These are phyloP conservation scores for Mortierella sp. DNA, from an alignment of 371 early-diverging fungal species.

Conservation along the genomic window DNA sequence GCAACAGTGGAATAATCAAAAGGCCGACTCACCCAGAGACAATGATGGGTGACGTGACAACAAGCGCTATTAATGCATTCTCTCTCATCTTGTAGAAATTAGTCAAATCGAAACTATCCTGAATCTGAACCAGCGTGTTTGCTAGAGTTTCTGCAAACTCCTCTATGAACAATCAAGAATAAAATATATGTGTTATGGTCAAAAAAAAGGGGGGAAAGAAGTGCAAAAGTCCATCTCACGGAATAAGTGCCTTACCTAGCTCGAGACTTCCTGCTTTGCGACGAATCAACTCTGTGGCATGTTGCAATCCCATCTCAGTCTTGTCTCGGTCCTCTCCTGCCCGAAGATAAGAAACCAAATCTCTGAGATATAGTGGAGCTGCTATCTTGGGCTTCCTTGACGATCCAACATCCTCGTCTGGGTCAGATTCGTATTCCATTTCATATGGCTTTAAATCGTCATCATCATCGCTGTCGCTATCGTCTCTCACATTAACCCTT, in stretches of 20 bases:
- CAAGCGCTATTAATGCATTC: constrained; percentile 32
- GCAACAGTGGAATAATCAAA: neutral
- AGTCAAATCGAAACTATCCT: constrained; percentile 35
- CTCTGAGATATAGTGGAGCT: constrained; percentile 34
- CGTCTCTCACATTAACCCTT: neutral
- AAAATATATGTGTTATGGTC: too few relatives aligned
- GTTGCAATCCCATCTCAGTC: constrained; percentile 34
- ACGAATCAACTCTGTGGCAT: constrained; percentile 38
- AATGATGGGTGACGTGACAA: constrained; percentile 25
- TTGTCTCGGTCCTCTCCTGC: constrained; percentile 48
- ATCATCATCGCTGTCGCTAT: constrained; percentile 15
- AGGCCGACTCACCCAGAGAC: constrained; percentile 21
- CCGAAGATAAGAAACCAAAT: constrained; percentile 29
- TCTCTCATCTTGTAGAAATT: constrained; percentile 33
- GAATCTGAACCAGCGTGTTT: constrained; percentile 4
- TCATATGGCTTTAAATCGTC: constrained; percentile 42
- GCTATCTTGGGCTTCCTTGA: constrained; percentile 27
- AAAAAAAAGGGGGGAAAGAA: neutral
- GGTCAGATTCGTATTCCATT: constrained; percentile 50
- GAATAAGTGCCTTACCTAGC: constrained; percentile 18
- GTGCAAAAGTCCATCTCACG: neutral
- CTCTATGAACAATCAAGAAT: constrained; percentile 11
- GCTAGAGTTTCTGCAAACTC: constrained; percentile 33
- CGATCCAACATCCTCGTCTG: constrained; percentile 33
- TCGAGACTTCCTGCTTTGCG: constrained; percentile 45